Base-by-base conservation (phyloP, 2,329 filamentous ascomycete species). In the Ophiostoma ulmi region DNA sequence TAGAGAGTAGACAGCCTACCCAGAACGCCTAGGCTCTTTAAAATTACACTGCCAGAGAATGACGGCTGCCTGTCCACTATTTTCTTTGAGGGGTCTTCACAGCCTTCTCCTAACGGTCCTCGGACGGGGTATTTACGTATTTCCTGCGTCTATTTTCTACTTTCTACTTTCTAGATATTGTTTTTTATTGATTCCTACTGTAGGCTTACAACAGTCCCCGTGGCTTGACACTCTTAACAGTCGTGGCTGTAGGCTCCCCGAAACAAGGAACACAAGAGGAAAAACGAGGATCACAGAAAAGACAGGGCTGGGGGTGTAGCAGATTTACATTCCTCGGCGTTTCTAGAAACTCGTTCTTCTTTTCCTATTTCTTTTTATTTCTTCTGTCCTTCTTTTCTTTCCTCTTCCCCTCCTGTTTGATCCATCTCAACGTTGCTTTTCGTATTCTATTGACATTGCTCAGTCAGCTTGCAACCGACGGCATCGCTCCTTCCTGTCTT, bases 61-160 rank as follows among this genome's bases (percentile, higher is more conserved):
- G 52, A 58, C 52, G 52, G 26, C n/a, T 26, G 52, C 52, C 22
- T 58, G n/a, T 26, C 22, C 52, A 58, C 22, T 58, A 22, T 58
- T 58, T 58, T 58, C 52, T 58, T 58, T 58, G 52, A 58, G 52
- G 52, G 52, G 52, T 58, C 52, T 58, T 58, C 52, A 58, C 52
- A 58, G 52, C 52, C 52, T 58, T 58, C 52, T 58, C 52, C 52
- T 31, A 22, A 58, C 52, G 52, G 26, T 58, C 52, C 22, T 26
- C 2, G 17, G 20, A 48, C 44, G 44, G 44, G 44, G 44, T n/a
- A n/a, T 48, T 48, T 48, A 48, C 44, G 44, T 48, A 48, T 48
- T 48, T 5, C 44, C 7, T 20, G 44, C 8, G 44, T n/a, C 14
- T 7, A n/a, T n/a, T 48, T 48, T 1, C 17, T 13, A 39, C 1